Percentiles rank a stretch among this genome's conserved stretches.
Evolutionary conservation across 2,329 filamentous ascomycete species (phyloP).

Genomic region (Sclerotinia sclerotiorum): DNA sequence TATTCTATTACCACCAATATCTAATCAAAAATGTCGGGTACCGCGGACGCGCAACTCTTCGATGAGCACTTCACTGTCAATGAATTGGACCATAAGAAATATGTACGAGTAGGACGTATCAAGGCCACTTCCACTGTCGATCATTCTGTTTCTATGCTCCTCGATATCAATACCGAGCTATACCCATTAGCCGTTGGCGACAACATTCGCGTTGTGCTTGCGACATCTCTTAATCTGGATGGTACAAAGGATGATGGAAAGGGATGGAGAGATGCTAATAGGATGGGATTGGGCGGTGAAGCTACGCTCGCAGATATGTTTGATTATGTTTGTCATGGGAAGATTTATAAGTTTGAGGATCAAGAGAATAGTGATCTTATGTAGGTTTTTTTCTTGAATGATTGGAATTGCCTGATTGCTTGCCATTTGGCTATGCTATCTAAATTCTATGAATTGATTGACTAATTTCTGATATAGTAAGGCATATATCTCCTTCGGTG

Average conservation of each 20-base stretch:
- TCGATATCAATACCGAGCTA: constrained; percentile 93
- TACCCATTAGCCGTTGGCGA: constrained; percentile 77
- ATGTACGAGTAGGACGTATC: constrained; percentile 91
- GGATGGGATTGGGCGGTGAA: constrained; percentile 52
- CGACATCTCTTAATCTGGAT: constrained; percentile 82
- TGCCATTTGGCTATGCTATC: not conserved
- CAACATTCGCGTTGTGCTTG: constrained; percentile 75
- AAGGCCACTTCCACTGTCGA: constrained; percentile 69
- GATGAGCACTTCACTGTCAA: constrained; percentile 88
- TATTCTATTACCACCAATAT: constrained; percentile 54
- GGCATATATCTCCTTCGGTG: constrained; percentile 91
- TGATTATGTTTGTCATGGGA: constrained; percentile 86
- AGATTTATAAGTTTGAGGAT: constrained; percentile 87
- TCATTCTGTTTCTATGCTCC: constrained; percentile 70
- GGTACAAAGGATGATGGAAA: constrained; percentile 74
- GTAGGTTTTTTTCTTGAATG: constrained; percentile 55
- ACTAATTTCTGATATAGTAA: constrained; percentile 58
- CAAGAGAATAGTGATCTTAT: constrained; percentile 76
- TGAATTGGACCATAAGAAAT: constrained; percentile 78
- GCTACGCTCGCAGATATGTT: constrained; percentile 72
- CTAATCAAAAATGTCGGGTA: constrained; percentile 68
- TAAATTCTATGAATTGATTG: not conserved
- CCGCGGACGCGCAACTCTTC: constrained; percentile 88
- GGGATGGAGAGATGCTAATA: constrained; percentile 77
- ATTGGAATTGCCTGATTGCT: not conserved